These are phyloP conservation scores for Sisymbrium altissimum DNA, from an alignment of 345 rosid species.

Conservation along the genomic window DNA sequence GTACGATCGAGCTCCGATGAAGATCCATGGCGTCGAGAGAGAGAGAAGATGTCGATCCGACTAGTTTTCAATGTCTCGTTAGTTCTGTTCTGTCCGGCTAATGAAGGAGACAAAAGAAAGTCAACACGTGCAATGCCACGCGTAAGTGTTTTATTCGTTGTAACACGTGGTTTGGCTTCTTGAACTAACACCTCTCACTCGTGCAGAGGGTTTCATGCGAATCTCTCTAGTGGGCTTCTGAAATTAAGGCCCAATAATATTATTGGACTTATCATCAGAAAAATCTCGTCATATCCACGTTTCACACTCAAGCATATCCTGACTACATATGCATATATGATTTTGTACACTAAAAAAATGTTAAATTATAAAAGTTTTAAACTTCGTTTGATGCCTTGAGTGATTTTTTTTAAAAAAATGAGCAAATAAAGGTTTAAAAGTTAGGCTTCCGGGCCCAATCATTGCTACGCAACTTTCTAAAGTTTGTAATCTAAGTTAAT, in stretches of 20 bases:
- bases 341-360: too few species aligned
- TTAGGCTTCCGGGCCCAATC: too few species aligned
- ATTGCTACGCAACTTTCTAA: not conserved
- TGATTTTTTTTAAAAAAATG: too few species aligned
- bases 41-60: conserved; percentile 22
- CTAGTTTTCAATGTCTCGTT: not conserved
- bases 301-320: not conserved
- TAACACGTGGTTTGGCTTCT: not conserved
- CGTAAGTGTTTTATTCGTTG: conserved; percentile 1
- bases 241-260: not conserved
- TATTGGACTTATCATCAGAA: not conserved
- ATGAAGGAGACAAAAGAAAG: conserved; percentile 6
- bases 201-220: not conserved
- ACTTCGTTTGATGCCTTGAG: too few species aligned
- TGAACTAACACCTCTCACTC: not conserved
- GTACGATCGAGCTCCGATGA: conserved; percentile 14
- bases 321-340: too few species aligned
- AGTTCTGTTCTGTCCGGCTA: not conserved
- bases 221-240: not conserved
- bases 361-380: too few species aligned
- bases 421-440: too few species aligned
- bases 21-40: conserved; percentile 27
- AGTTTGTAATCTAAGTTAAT: not conserved
- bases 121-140: conserved; percentile 19
- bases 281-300: not conserved